Evolutionary conservation across 108 stramenopile genomes (phyloP), one percentile per base, ranked within the genome.

Genomic region (Seminavis robusta): DNA sequence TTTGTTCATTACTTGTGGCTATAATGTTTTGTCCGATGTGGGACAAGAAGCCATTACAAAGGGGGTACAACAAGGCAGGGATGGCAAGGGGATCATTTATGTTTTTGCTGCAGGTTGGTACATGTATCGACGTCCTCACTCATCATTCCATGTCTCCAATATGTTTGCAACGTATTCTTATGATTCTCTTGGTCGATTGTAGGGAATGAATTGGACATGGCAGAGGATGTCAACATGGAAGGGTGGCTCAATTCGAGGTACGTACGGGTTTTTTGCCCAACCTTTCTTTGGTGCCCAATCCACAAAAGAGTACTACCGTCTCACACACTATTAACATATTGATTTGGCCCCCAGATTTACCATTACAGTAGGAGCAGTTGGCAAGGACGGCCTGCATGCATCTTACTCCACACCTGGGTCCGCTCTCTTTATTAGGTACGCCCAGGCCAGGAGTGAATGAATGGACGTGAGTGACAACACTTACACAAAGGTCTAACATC

Each of bases 11-110:
- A n/a, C n/a, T 28, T 78, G 76, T 53, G 19, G 17, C 2, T 72
- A 58, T 23, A 20, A 55, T 34, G 47, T 19, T 4, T 33, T 65
- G 30, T 17, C 20, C 0, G 47, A 56, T 32, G 3, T 2, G 1
- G 49, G 36, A 15, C 29, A 40, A 0, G 27, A 48, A 36, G 50
- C 67, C 2, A 30, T 78, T 13, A 37, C 29, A 6, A 4, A 30
- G 3, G 70, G 66, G 1, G 48, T 69, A 1, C 29, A 13, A 1
- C 17, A 70, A 23, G 77, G 77, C 11, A 57, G 77, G 1, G 53
- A 66, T 40, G 77, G 77, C 33, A 79, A 70, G 49, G 77, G 77
- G 17, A 67, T 65, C 15, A 54, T 79, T 20, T 74, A 51, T 37
- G 53, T 70, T 19, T 74, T 74, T 47, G 68, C 77, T 11, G 37